phyloP scores from a whole-genome alignment of 2,329 filamentous ascomycete species.

The Aspergillus uvarum region DNA sequence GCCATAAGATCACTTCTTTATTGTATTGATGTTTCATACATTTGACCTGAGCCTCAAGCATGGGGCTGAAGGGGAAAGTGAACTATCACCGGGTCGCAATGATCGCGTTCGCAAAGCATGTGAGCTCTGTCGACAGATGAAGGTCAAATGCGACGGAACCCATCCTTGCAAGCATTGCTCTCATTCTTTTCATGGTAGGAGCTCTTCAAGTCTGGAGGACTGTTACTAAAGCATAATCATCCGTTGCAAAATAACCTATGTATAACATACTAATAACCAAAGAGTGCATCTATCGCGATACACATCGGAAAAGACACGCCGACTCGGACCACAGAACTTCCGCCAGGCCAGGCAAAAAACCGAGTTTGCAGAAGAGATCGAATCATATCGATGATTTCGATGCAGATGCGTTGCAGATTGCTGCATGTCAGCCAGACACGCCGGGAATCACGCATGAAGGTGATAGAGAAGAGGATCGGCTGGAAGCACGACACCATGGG shows the following conservation, averaged over 20 bases:
- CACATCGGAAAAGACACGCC: constrained; percentile 7
- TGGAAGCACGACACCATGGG: constrained; percentile 2
- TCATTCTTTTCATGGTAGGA: constrained; percentile 8
- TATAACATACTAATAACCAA: neutral
- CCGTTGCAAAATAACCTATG: neutral
- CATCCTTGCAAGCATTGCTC: constrained; percentile 7
- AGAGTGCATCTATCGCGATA: constrained; percentile 10
- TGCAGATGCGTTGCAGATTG: neutral
- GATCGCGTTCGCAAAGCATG: constrained; percentile 8
- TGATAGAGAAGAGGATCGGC: neutral
- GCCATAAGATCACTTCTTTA: neutral
- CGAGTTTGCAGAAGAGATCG: constrained; percentile 2
- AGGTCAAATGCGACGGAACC: constrained; percentile 10
- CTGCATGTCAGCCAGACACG: neutral
- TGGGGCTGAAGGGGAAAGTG: neutral
- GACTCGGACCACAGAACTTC: constrained; percentile 2
- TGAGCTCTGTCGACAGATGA: constrained; percentile 13
- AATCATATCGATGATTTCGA: neutral
- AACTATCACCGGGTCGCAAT: neutral
- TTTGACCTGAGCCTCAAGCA: neutral
- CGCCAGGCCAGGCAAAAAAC: neutral
- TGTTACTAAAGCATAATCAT: neutral
- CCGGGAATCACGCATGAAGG: too few species aligned
- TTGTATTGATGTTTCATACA: neutral
- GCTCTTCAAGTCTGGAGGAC: neutral